Conservation (phyloP, 441 rosid species). For the Pelargonium australe region DNA sequence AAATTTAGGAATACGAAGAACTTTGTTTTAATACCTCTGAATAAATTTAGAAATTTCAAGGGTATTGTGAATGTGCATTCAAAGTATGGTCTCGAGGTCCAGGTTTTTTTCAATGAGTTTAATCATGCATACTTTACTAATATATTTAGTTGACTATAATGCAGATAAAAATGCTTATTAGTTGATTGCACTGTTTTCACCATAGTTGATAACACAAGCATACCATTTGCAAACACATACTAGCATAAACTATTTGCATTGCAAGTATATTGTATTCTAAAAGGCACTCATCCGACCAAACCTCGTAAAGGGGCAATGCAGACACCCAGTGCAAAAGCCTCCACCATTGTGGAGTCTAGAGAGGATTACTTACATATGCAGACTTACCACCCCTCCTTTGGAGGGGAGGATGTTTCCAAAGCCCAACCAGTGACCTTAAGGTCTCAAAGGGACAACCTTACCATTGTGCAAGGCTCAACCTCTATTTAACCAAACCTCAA, state of each 20-base stretch:
- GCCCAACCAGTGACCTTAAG: neutral
- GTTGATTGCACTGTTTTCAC: no score
- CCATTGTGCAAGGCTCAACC: neutral
- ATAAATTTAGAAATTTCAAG: no score
- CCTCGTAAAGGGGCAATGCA: neutral
- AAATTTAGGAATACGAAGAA: no score
- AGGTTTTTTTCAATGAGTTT: no score
- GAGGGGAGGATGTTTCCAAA: neutral
- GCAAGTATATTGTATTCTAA: neutral
- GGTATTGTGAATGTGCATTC: no score
- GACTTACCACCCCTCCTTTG: no score
- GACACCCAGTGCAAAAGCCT: neutral
- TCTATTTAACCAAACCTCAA: neutral
- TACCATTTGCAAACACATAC: neutral
- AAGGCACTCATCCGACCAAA: neutral
- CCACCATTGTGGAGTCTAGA: neutral
- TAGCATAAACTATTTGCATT: neutral
- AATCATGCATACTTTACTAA: no score
- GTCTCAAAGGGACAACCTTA: neutral
- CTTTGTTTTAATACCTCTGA: no score
- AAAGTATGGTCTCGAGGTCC: no score
- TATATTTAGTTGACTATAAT: neutral
- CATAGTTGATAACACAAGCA: neutral
- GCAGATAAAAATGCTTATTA: constrained; percentile 80
- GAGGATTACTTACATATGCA: no score